phyloP scores from a whole-genome alignment of 345 rosid species.

The Lepidium didymum region DNA sequence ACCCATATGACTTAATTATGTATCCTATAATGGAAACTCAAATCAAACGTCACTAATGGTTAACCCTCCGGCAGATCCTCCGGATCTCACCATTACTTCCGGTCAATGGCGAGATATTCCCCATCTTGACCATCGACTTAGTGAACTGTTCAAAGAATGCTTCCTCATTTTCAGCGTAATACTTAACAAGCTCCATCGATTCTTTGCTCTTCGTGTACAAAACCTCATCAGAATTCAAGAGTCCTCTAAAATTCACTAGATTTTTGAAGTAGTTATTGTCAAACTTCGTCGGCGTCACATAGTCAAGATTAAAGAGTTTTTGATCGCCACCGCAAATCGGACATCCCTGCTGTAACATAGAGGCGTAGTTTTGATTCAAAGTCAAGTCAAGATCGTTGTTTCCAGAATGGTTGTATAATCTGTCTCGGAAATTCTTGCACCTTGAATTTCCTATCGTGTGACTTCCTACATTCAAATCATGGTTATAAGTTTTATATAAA shows the following conservation, averaged over 20 bases:
- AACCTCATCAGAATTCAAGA: constrained; percentile 49
- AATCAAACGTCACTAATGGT: constrained; percentile 14
- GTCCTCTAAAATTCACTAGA: constrained; percentile 46
- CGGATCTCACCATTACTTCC: constrained; percentile 54
- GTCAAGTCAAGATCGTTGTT: constrained; percentile 45
- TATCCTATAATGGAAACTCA: neutral
- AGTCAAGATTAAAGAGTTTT: constrained; percentile 46
- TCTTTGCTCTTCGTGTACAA: constrained; percentile 41
- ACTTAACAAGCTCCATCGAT: constrained; percentile 38
- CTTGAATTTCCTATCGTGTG: constrained; percentile 62
- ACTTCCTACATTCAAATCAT: constrained; percentile 37
- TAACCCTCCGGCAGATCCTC: constrained; percentile 44
- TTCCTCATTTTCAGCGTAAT: constrained; percentile 37
- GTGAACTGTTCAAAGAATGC: constrained; percentile 50
- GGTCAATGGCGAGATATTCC: constrained; percentile 43
- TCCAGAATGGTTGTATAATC: constrained; percentile 62
- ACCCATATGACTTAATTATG: neutral
- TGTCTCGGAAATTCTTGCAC: constrained; percentile 47
- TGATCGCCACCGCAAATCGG: constrained; percentile 45
- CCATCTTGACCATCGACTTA: constrained; percentile 61
- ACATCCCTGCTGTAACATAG: constrained; percentile 40
- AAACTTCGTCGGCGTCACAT: constrained; percentile 44
- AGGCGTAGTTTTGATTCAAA: constrained; percentile 40
- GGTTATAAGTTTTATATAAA: neutral
- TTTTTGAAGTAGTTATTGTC: constrained; percentile 64